Evolutionary conservation across 1,139 yeast genomes (phyloP), one percentile per base, ranked within the genome.

Genomic region (Lodderomyces pseudojiufengensis): DNA sequence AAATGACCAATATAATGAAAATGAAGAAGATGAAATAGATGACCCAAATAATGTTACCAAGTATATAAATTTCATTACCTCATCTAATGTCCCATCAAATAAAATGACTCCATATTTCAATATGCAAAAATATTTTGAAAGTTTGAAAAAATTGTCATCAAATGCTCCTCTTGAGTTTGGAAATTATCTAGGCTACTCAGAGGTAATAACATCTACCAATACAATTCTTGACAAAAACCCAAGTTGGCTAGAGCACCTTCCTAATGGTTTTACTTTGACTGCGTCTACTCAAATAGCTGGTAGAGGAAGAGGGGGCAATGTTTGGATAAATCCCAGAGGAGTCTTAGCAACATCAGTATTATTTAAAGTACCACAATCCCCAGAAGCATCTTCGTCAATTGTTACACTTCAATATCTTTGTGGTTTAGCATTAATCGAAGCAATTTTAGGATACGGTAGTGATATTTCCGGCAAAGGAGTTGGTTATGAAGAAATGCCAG

Each of bases 291-390:
- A 94, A 55, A 80, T 86, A 1, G 76, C 88, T 0, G 99, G 98
- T 1, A 70, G 94, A 35, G 99, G 99, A 1, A 76, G 99, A 41
- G 95, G 97, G 5, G 95, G 94, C 2, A 94, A 94, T 49, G 81
- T 81, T 1, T 94, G 98, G 98, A 81, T 94, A 18, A 90, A 87
- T 47, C 98, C 98, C 1, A 73, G 76, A 25, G 99, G 99, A 6
- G 95, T 88, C 1, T 63, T 88, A 57, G 95, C 97, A 0, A 76
- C 80, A 23, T 86, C 97, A 0, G 73, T 80, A 1, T 73, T 87
- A 5, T 59, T 87, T 44, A 73, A 79, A 37, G 60, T 86, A 13
- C 85, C 90, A 0, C 56, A 74, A 0, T 74, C 75, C 0, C 44
- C 54, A 3, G 45, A 50, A 9, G 51, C 51, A 15, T 49, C 63